Evolutionary conservation across 176 grass and related monocot species (phyloP).

Genomic region (Typha latifolia): DNA sequence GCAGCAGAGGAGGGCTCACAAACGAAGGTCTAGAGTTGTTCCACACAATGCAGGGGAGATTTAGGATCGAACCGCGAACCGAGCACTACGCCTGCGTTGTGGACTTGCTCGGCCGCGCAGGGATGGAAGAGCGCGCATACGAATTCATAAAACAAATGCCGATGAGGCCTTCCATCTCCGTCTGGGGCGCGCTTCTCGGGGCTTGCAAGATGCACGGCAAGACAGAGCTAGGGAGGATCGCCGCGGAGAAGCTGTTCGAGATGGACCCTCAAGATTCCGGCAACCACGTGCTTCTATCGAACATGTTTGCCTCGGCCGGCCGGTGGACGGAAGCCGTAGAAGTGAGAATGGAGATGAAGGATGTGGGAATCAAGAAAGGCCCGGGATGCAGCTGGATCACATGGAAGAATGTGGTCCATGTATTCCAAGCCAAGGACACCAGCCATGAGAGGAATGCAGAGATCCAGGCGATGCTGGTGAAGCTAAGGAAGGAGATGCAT

Average conservation of each 20-base stretch:
- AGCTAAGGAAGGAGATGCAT: conserved; percentile 56
- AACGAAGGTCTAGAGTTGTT: conserved; percentile 57
- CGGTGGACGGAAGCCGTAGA: conserved; percentile 76
- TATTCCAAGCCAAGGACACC: conserved; percentile 78
- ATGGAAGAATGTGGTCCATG: conserved; percentile 66
- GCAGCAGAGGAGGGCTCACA: conserved; percentile 67
- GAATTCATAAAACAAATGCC: conserved; percentile 67
- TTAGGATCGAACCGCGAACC: conserved; percentile 44
- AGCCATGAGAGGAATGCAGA: conserved; percentile 58
- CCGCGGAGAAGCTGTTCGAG: conserved; percentile 68
- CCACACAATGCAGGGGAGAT: conserved; percentile 56
- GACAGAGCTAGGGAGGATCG: conserved; percentile 56
- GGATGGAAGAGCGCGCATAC: conserved; percentile 70
- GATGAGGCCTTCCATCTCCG: conserved; percentile 48
- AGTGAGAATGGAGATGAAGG: conserved; percentile 64
- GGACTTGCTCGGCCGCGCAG: conserved; percentile 69
- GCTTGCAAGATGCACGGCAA: conserved; percentile 79
- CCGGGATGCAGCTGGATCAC: conserved; percentile 81
- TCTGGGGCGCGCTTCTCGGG: conserved; percentile 78
- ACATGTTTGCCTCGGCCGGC: conserved; percentile 78
- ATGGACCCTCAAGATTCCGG: conserved; percentile 66
- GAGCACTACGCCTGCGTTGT: conserved; percentile 87
- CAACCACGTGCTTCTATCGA: conserved; percentile 72
- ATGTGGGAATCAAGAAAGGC: conserved; percentile 62
- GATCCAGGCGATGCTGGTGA: conserved; percentile 50